Percentiles rank a stretch among this genome's conserved stretches.
phyloP scores from a whole-genome alignment of 2,329 filamentous ascomycete genomes.

The Talaromyces rugulosus region DNA sequence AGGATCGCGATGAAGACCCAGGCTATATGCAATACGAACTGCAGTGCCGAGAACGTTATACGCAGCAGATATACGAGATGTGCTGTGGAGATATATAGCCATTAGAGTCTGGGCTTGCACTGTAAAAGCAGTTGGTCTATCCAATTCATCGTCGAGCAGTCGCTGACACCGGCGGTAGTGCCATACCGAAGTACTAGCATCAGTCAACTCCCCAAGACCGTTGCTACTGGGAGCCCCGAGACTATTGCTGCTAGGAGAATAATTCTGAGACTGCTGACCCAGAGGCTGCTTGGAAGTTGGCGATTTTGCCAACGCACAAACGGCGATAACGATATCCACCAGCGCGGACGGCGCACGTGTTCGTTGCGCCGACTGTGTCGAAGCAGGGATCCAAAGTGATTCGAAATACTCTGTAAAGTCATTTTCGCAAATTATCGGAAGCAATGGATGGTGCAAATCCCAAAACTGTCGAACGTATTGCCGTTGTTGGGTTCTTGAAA shows the following conservation, averaged over 20 bases:
- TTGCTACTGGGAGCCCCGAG: not conserved
- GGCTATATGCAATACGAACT: not conserved
- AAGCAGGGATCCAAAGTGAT: not conserved
- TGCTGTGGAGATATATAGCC: not conserved
- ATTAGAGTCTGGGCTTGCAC: not conserved
- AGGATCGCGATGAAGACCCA: not conserved
- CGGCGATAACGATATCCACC: not conserved
- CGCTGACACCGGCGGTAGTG: not conserved
- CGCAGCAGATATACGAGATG: not conserved
- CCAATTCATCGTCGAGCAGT: not conserved
- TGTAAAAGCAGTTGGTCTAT: not conserved
- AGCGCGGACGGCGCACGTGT: not conserved
- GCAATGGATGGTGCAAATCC: not conserved
- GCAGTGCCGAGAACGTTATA: not conserved
- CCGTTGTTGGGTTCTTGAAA: not conserved
- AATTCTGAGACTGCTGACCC: not conserved
- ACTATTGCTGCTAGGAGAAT: not conserved
- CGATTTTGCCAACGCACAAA: not conserved
- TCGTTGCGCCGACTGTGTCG: not conserved
- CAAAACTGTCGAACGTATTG: not conserved
- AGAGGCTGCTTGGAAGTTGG: not conserved
- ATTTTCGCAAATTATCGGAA: not conserved
- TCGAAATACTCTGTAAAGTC: not conserved
- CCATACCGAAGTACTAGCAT: not conserved
- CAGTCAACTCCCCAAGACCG: not conserved